Evolutionary conservation across 176 grass and related monocot species (phyloP), one percentile per base, ranked within the genome.

Genomic region (Bolboschoenus planiculmis): DNA sequence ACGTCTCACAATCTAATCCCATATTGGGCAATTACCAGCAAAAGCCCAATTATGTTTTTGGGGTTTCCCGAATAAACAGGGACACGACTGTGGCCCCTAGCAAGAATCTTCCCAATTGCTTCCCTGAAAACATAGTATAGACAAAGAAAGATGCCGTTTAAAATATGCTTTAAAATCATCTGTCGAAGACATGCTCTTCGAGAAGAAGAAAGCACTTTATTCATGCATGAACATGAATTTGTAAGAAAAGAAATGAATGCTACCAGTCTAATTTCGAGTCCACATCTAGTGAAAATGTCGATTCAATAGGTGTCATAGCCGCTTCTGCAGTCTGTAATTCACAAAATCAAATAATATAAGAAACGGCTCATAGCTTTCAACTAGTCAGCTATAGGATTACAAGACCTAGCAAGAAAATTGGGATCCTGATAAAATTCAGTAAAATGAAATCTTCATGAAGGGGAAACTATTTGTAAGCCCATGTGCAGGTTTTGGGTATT

Each of bases 301-400:
- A 99, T 59, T 99, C 97, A 68, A 99, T 99, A 87, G 97, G 97
- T 83, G 97, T 99, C 93, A 99, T 99, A 87, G 97, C 97, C 30
- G 90, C 93, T 83, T 93, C 84, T 48, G 97, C 97, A 89, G 97
- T 99, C 97, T 99, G 93, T 81, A 86, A 11, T 77, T 33, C 23
- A 87, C 51, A 90, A 35, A 84, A 15, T 67, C 18, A 59, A 71
- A 39, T 61, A 46, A 46, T 63, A 63, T 82, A 50, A 37, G 40
- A 46, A 27, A 73, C 26, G 39, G 18, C n/a, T 73, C 39, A 5
- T 23, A 9, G 39, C 10, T 72, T 44, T 72, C 10, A 26, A 64
- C 27, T 34, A 64, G 68, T 72, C 16, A 73, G 40, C 68, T 46
- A 73, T 37, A 73, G 40, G 40, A 23, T 27, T 26, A 43, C n/a